Evolutionary conservation across 78 protist species (phyloP), one percentile per base, ranked within the genome.

Genomic region (Capsaspora owczarzaki): DNA sequence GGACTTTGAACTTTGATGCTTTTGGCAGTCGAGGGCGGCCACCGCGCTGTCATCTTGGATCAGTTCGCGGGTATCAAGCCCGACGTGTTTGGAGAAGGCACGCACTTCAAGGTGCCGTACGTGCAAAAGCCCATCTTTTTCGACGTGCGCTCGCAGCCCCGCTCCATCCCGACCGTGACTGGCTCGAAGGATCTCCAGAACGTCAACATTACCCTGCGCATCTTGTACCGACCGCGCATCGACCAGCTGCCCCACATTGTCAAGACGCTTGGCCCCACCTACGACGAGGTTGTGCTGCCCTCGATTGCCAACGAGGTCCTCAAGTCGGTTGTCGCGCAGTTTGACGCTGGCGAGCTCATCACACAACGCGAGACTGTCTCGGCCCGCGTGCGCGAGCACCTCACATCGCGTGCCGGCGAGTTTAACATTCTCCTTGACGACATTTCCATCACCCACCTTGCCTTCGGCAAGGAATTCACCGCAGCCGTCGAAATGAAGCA

Each of bases 401-500:
- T 91, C 38, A 35, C 71, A 22, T 0, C 0, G 44, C 78, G 84
- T 25, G 88, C 89, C n/a, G 23, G 4, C 35, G 74, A 79, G 41
- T 92, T 87, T 79, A 31, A 88, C 84, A 79, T 92, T 31, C 16
- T 61, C 42, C 82, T 90, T 43, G 91, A 87, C 37, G 95, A 92
- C 69, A 85, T 91, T n/a, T 75, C 90, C 38, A 66, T 91, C 53
- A 79, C 87, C 25, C 86, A 92, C 78, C 68, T 92, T 47, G 61
- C 76, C 1, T 92, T 92, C 74, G 88, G 93, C 61, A 16, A 19
- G 23, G 95, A 92, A 47, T 92, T 90, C 74, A 87, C 88, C 27
- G 53, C 42, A 0, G 93, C 95, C 47, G 91, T 92, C 37, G 95
- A 92, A 84, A 22, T 43, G 53, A 92, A 92, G 88, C 95, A 92